Evolutionary conservation across 2,329 filamentous ascomycete species (phyloP).

Genomic region (Diaporthe capsici): DNA sequence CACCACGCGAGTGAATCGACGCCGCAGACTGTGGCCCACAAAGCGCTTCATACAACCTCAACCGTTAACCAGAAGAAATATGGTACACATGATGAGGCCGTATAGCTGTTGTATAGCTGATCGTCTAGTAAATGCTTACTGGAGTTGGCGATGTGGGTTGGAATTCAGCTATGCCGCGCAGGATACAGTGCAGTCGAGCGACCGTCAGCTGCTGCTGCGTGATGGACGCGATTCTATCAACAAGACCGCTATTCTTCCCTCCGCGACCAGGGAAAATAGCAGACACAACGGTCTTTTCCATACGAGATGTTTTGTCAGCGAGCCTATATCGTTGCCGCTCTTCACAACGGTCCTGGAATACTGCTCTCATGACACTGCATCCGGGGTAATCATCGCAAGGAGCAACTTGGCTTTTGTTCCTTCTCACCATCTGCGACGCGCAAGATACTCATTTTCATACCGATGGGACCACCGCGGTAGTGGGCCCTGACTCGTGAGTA

Average conservation of each 20-base stretch:
- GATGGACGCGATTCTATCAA: background rate
- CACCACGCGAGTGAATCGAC: background rate
- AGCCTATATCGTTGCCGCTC: background rate
- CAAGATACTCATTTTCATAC: background rate
- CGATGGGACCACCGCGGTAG: background rate
- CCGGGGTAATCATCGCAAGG: background rate
- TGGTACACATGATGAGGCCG: background rate
- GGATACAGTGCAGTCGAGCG: background rate
- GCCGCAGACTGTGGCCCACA: background rate
- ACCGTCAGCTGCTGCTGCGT: background rate
- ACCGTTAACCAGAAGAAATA: no score
- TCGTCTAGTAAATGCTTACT: background rate
- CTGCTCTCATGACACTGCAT: rapidly evolving
- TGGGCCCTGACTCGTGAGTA: background rate
- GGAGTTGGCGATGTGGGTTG: background rate
- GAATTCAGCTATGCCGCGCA: background rate
- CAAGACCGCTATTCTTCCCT: background rate
- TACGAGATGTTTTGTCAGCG: background rate
- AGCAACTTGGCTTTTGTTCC: background rate
- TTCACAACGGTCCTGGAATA: rapidly evolving
- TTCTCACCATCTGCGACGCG: background rate
- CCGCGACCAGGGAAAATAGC: background rate
- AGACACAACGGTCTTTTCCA: background rate
- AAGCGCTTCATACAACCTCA: background rate
- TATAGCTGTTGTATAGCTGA: background rate